Conservation (phyloP, 495 filamentous ascomycete genomes). For the Neurospora africana region DNA sequence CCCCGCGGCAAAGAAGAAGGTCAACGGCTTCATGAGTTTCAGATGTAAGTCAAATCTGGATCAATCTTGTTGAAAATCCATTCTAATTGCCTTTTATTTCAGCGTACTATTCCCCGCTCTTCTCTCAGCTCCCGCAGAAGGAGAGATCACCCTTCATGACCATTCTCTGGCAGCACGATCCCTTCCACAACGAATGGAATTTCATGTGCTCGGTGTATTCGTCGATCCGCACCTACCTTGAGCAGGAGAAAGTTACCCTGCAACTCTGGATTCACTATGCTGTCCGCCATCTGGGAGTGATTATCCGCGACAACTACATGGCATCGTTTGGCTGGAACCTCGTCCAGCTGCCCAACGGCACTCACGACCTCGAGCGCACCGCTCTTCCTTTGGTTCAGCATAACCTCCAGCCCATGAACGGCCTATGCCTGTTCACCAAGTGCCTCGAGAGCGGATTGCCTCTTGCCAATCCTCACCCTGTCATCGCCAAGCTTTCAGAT, state of each 20-base stretch:
- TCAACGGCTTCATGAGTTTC: conserved; percentile 12
- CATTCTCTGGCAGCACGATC: conserved; percentile 13
- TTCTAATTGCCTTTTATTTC: not conserved
- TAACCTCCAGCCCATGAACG: conserved; percentile 15
- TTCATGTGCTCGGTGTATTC: conserved; percentile 21
- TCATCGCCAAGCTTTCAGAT: conserved; percentile 14
- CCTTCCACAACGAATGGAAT: conserved; percentile 19
- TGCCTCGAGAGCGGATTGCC: conserved; percentile 15
- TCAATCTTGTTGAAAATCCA: not conserved
- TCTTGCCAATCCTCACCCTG: conserved; percentile 9
- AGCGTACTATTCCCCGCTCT: conserved; percentile 13
- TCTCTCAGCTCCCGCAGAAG: conserved; percentile 9
- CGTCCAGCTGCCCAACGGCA: conserved; percentile 8
- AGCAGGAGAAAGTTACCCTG: conserved; percentile 8
- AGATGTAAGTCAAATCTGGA: conserved; percentile 2
- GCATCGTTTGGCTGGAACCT: conserved; percentile 14
- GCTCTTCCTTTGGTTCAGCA: not conserved
- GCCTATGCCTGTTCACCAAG: conserved; percentile 13
- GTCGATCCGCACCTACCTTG: conserved; percentile 10
- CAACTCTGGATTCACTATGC: conserved; percentile 16
- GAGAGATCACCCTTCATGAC: conserved; percentile 15
- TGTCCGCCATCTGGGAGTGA: conserved; percentile 11
- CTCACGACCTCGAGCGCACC: conserved; percentile 10
- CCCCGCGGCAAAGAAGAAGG: conserved; percentile 9
- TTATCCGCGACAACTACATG: conserved; percentile 15